These are phyloP conservation scores for Hevea brasiliensis DNA, from an alignment of 345 rosid genomes.

Conservation along the genomic window DNA sequence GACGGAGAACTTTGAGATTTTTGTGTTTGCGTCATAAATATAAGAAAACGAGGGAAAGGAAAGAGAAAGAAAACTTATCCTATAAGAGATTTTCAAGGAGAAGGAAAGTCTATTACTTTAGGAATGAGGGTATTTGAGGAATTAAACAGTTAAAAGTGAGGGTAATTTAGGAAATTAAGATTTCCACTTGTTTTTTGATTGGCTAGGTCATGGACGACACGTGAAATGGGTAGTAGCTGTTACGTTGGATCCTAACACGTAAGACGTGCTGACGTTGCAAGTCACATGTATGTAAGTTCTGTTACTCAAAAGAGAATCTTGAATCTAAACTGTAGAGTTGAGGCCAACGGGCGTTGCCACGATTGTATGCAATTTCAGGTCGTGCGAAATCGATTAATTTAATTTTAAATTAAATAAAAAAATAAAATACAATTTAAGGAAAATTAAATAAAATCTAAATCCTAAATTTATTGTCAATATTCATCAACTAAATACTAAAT, in stretches of 20 bases:
- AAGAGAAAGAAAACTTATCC: neutral
- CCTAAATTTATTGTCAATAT: no score
- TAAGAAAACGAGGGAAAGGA: neutral
- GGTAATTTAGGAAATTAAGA: no score
- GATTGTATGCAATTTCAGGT: neutral
- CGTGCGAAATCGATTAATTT: no score
- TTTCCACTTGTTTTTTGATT: no score
- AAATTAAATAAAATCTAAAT: no score
- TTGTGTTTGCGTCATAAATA: neutral
- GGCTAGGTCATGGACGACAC: neutral
- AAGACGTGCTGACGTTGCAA: neutral
- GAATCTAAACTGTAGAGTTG: neutral
- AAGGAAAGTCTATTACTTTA: no score
- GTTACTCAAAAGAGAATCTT: neutral
- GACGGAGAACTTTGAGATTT: neutral
- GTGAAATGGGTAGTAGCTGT: neutral
- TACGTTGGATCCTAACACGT: neutral
- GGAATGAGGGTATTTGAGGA: neutral
- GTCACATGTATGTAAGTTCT: neutral
- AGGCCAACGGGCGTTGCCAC: neutral
- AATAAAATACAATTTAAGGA: no score
- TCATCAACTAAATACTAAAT: no score
- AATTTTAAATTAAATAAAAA: no score
- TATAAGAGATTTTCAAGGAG: no score
- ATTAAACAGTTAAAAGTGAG: neutral